Evolutionary conservation across 1,139 yeast genomes (phyloP).

Genomic region (Meyerozyma carpophila): DNA sequence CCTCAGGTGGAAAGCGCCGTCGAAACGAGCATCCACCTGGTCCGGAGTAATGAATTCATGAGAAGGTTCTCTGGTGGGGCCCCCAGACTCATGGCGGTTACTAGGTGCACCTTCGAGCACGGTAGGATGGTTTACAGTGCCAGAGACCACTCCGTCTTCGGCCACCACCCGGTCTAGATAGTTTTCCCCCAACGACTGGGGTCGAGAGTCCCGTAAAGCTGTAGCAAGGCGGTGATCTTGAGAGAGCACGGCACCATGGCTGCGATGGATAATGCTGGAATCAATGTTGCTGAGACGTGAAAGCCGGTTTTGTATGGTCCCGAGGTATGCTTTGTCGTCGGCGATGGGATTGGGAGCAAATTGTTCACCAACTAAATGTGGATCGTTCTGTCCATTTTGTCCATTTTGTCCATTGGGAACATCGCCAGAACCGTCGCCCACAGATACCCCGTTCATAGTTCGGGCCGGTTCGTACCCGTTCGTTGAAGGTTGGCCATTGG

Average conservation of each 20-base stretch:
- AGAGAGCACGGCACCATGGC: constrained; percentile 25
- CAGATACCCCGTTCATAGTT: constrained; percentile 2
- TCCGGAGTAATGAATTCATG: constrained; percentile 11
- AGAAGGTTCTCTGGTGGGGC: constrained; percentile 11
- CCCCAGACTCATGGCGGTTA: constrained; percentile 12
- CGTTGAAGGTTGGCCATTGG: constrained; percentile 1
- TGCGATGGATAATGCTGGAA: constrained; percentile 20
- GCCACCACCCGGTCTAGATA: constrained; percentile 33
- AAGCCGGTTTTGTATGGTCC: neutral
- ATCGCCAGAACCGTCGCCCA: constrained; percentile 1
- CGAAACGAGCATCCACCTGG: constrained; percentile 1
- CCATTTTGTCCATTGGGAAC: neutral
- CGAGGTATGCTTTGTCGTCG: neutral
- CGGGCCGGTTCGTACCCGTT: neutral
- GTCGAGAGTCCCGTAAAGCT: neutral
- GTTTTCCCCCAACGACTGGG: constrained; percentile 23
- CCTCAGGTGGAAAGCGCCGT: neutral
- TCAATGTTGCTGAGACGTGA: constrained; percentile 16
- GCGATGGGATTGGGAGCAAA: neutral
- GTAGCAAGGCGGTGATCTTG: constrained; percentile 18
- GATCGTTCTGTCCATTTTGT: neutral
- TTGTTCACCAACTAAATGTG: neutral
- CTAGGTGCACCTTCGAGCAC: constrained; percentile 12
- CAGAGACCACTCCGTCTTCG: constrained; percentile 26
- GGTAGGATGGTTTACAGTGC: constrained; percentile 8